phyloP scores from a whole-genome alignment of 768 basidiomycete species.

The Pleurotus tuber-regium region DNA sequence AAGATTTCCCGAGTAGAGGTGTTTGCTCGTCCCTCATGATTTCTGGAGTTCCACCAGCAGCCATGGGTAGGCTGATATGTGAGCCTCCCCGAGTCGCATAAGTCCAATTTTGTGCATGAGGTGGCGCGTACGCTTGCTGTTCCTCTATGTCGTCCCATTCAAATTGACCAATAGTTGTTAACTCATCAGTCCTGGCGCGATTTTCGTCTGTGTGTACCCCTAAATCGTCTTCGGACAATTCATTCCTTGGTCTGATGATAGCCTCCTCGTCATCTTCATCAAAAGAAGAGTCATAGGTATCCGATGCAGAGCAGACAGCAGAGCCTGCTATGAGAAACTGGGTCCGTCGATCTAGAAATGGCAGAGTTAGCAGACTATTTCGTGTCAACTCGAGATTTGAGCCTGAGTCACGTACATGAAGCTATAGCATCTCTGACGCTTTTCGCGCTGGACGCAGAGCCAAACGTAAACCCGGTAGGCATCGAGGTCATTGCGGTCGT shows the following conservation, averaged over 20 bases:
- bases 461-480: slow-evolving; percentile 39
- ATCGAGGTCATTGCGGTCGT: slow-evolving; percentile 44
- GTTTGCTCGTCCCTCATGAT: slow-evolving; percentile 3
- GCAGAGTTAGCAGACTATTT: slow-evolving; percentile 9
- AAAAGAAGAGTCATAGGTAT: slow-evolving; percentile 34
- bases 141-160: slow-evolving; percentile 22
- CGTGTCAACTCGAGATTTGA: neutral
- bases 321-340: slow-evolving; percentile 66
- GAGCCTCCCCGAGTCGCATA: neutral
- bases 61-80: neutral
- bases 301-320: slow-evolving; percentile 48
- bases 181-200: slow-evolving; percentile 10
- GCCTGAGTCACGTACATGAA: slow-evolving; percentile 46
- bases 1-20: neutral
- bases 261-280: slow-evolving; percentile 36
- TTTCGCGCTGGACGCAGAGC: slow-evolving; percentile 45
- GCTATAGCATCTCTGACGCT: slow-evolving; percentile 56
- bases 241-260: slow-evolving; percentile 15
- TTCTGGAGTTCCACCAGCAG: neutral
- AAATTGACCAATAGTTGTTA: slow-evolving; percentile 18
- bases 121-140: slow-evolving; percentile 3
- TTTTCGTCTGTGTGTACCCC: slow-evolving; percentile 16
- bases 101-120: neutral
- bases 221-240: slow-evolving; percentile 22
- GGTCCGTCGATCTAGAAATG: slow-evolving; percentile 56